Evolutionary conservation across 1,284 basidiomycete species (phyloP), one percentile per base, ranked within the genome.

Genomic region (Austroboletus novae-zelandiae): DNA sequence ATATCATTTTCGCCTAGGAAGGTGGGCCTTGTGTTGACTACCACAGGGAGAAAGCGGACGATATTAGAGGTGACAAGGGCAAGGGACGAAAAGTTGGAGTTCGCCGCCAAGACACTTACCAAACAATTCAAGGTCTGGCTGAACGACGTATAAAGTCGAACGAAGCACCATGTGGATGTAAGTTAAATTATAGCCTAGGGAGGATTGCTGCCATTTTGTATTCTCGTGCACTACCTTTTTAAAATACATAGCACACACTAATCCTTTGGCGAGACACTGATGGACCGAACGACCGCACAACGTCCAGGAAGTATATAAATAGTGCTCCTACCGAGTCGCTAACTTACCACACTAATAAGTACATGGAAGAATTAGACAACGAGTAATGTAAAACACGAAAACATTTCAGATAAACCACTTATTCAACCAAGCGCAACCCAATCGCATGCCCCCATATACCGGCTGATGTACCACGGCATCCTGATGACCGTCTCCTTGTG

Each of bases 11-110:
- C 78, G 6, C 74, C 81, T 2, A 70, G 83, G 29, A 75, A 73
- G 43, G 80, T 80, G 1, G 83, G 80, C 3, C 67, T 89, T 17
- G 65, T 83, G 20, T 63, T 81, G 25, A 67, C 71, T 13, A 61
- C 59, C 13, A 37, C 56, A 7, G 60, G 65, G 20, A 69, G 73
- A 49, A 81, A 77, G 57, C 67, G 77, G 45, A 84, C 83, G 9
- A 75, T 89, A 40, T 75, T 80, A 0, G 80, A 87, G 57, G 77
- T 82, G 2, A 57, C 67, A 27, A 61, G 83, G 49, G 66, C 71
- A 15, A 70, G 74, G 52, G 77, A 82, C 47, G 84, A 89, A 63
- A 72, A 69, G 52, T 68, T 89, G 9, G 86, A 89, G 65, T 62
- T 70, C 2, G 70, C 77, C 1, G 85, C 86, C 35, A 79, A 76